Conservation (phyloP, 1,139 yeast genomes). For the Lodderomyces pseudojiufengensis region DNA sequence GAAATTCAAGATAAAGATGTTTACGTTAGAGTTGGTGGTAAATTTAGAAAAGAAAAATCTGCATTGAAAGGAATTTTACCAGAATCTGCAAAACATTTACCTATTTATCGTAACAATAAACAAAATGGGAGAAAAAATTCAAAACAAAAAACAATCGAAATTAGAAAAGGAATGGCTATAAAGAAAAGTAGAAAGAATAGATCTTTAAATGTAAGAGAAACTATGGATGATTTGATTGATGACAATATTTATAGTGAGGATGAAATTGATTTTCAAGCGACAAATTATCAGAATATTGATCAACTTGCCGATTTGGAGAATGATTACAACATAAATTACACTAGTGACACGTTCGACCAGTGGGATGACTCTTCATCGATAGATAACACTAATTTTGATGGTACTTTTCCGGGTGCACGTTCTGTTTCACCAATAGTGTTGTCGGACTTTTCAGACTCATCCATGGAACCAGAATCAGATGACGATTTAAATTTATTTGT, state of each 20-base stretch:
- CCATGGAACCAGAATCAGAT: constrained; percentile 1
- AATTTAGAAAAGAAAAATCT: constrained; percentile 24
- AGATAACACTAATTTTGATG: neutral
- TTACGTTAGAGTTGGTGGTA: constrained; percentile 33
- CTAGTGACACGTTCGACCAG: neutral
- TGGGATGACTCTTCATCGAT: too few species aligned
- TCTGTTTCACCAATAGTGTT: neutral
- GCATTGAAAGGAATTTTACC: constrained; percentile 37
- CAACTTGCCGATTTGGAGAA: too few species aligned
- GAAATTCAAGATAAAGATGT: constrained; percentile 14
- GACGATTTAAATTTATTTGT: constrained; percentile 7
- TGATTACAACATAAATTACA: neutral
- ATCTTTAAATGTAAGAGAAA: constrained; percentile 2
- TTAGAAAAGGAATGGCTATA: constrained; percentile 37
- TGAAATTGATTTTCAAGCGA: neutral
- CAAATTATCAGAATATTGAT: too few species aligned
- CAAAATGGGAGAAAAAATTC: constrained; percentile 1
- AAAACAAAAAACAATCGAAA: constrained; percentile 12
- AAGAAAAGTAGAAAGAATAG: constrained; percentile 19
- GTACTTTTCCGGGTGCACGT: too few species aligned
- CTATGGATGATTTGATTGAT: constrained; percentile 11
- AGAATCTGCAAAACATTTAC: constrained; percentile 35
- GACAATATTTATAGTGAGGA: constrained; percentile 12
- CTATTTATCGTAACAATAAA: constrained; percentile 18
- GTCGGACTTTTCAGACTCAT: constrained; percentile 6